phyloP scores from a whole-genome alignment of 352 stramenopile species.

The Phytophthora meadii region DNA sequence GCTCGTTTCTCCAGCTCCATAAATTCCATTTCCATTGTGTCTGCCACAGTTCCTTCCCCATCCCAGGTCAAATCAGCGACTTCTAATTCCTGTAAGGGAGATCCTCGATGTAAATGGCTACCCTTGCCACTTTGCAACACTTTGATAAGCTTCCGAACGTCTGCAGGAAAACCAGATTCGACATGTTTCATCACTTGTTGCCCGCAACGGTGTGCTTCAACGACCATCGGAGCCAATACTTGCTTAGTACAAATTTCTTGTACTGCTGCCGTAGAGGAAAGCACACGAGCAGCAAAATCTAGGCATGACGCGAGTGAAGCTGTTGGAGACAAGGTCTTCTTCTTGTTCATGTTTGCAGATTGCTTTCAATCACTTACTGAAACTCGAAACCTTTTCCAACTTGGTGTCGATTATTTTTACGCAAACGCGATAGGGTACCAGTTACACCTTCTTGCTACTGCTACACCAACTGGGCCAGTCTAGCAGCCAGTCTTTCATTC shows the following conservation, averaged over 20 bases:
- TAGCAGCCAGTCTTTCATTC: conserved; percentile 69
- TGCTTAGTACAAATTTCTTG: conserved; percentile 57
- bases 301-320: conserved; percentile 54
- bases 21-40: conserved; percentile 72
- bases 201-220: conserved; percentile 62
- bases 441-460: conserved; percentile 10
- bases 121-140: conserved; percentile 19
- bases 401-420: conserved; percentile 38
- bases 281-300: conserved; percentile 48
- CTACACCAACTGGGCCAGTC: conserved; percentile 19
- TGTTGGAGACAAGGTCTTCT: conserved; percentile 34
- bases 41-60: conserved; percentile 43
- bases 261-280: conserved; percentile 23
- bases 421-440: conserved; percentile 14
- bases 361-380: not conserved
- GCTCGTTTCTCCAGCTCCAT: conserved; percentile 57
- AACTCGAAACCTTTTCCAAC: conserved; percentile 9
- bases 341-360: conserved; percentile 32
- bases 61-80: conserved; percentile 73
- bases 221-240: conserved; percentile 53
- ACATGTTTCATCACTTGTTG: conserved; percentile 40
- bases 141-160: conserved; percentile 41
- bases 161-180: not conserved
- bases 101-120: conserved; percentile 9
- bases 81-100: conserved; percentile 24